Conservation (phyloP, 305 asterid species). For the Rubia peregrina region DNA sequence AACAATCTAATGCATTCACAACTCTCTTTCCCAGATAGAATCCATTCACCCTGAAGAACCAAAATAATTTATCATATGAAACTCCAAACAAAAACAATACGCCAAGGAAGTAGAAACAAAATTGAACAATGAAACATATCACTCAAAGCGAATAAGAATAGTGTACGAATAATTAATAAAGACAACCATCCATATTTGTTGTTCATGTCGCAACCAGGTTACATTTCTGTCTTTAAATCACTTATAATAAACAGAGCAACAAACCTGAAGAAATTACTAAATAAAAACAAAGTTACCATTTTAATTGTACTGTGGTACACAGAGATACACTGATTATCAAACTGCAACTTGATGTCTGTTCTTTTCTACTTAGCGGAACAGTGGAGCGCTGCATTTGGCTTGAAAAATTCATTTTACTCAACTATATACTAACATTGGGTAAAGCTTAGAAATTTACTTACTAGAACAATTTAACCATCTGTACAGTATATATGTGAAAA, state of each 20-base stretch:
- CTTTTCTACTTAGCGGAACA: background rate
- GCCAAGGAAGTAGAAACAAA: background rate
- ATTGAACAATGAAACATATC: background rate
- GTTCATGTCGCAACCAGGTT: background rate
- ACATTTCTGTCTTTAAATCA: background rate
- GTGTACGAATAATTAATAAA: background rate
- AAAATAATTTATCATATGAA: slow-evolving; percentile 7
- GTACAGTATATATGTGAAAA: background rate
- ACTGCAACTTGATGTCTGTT: background rate
- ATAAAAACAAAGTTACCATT: background rate
- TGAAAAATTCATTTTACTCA: background rate
- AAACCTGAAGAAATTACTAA: background rate
- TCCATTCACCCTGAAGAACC: slow-evolving; percentile 87
- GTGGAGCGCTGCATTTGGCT: background rate
- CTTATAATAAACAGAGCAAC: background rate
- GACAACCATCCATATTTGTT: background rate
- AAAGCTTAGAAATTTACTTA: background rate
- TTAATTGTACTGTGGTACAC: background rate
- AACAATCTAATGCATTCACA: slow-evolving; percentile 44
- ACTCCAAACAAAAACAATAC: background rate
- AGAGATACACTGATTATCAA: background rate
- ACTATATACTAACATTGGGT: background rate
- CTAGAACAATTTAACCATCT: background rate
- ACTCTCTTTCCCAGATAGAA: slow-evolving; percentile 55
- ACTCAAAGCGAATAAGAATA: background rate